Base-by-base conservation (phyloP, 106 monocot species). In the Chionographis japonica region DNA sequence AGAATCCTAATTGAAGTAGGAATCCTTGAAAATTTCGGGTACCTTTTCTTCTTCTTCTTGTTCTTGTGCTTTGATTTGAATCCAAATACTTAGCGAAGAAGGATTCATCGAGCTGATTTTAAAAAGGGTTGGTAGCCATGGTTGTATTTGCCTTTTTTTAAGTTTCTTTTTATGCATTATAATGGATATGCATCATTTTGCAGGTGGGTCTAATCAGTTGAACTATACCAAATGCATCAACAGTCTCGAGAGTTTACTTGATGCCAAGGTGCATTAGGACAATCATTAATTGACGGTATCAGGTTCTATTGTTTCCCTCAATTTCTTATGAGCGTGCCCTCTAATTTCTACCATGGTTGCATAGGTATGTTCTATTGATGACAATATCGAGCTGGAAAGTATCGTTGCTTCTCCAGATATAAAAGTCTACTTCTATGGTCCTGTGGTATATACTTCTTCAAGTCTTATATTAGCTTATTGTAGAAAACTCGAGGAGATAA, bases 161-260 rank as follows among this genome's bases (percentile, higher is more conserved):
- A 27, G 27, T 46, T 46, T 46, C 46, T 46, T 46, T 46, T 46
- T 46, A 6, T 46, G 9, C 46, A 5, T 46, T 46, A 0, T 10
- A 46, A 10, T 46, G 5, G 46, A 74, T 36, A 50, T 60, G n/a
- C 37, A 62, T 62, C 35, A 42, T 46, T 56, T 77, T 65, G 50
- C 72, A 97, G 97, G 97, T 74, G 85, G 92, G 20, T 80, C 86
- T 4, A 79, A 79, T 66, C 71, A 72, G 18, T 50, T 76, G 63
- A 84, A 74, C 50, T 92, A 89, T 74, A 80, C 87, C n/a, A 92
- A 80, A 82, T 89, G 82, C 60, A 91, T 97, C 76, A 97, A 97
- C 65, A 97, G 89, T 80, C 85, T 97, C 56, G 97, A 97, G 70
- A 75, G 61, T 62, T 83, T 97, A 78, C 87, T 97, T 62, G 68